Evolutionary conservation across 192 early-diverging fungal species (phyloP).

Genomic region (Podila verticillata): DNA sequence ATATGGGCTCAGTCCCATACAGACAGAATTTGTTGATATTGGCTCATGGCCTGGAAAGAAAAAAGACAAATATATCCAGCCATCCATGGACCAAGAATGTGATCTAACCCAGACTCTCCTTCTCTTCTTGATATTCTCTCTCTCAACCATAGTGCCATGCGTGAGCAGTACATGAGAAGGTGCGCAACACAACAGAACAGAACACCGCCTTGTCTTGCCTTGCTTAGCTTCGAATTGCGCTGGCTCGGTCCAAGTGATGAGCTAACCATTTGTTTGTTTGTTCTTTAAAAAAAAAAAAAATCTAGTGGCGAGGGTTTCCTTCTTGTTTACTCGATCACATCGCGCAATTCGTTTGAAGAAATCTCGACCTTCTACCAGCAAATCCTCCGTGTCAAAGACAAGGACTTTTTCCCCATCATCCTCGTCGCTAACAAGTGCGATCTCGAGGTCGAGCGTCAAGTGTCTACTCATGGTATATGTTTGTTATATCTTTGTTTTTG

Average conservation of each 20-base stretch:
- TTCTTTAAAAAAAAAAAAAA: too few relatives aligned
- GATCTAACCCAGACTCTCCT: background rate
- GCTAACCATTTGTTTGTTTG: too few relatives aligned
- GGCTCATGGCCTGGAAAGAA: background rate
- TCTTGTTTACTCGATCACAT: slow-evolving; percentile 92
- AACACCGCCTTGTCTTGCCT: too few relatives aligned
- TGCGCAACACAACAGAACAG: too few relatives aligned
- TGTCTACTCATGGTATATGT: slow-evolving; percentile 63
- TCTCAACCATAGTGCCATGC: slow-evolving; percentile 70
- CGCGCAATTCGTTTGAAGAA: slow-evolving; percentile 91
- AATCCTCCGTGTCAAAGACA: slow-evolving; percentile 95
- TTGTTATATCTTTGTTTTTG: background rate
- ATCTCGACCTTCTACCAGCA: slow-evolving; percentile 92
- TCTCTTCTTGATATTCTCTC: background rate
- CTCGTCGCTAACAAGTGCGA: slow-evolving; percentile 97
- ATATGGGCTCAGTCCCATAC: too few relatives aligned
- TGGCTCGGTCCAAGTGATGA: too few relatives aligned
- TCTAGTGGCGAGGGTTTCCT: slow-evolving; percentile 94
- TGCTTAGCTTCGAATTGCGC: too few relatives aligned
- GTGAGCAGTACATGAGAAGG: slow-evolving; percentile 91
- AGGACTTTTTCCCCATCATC: slow-evolving; percentile 89
- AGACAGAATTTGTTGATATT: too few relatives aligned
- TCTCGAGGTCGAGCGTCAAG: slow-evolving; percentile 83
- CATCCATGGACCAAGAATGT: too few relatives aligned
- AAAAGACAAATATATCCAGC: too few relatives aligned